A percentile compares a stretch with the other conserved stretches of the same genome.
phyloP scores from a whole-genome alignment of 1,284 basidiomycete genomes.

The Tilletia indica region DNA sequence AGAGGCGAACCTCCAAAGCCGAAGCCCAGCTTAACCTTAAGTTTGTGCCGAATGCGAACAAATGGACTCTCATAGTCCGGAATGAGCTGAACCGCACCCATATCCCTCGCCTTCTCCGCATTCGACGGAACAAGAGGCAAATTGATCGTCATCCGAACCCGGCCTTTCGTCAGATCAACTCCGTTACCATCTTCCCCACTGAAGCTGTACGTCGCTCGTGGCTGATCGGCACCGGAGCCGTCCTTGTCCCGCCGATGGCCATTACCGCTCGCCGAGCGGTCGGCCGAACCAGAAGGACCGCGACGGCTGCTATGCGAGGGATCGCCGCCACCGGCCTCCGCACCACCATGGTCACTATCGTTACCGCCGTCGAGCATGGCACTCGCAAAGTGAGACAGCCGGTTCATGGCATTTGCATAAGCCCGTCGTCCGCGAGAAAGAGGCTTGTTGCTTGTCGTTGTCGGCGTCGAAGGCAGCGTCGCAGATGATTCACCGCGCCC shows the following conservation, averaged over 20 bases:
- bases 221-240: conserved; percentile 23
- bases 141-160: conserved; percentile 53
- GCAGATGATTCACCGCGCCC: background rate
- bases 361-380: conserved; percentile 38
- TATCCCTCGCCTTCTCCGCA: conserved; percentile 26
- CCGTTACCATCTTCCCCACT: conserved; percentile 49
- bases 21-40: conserved; percentile 54
- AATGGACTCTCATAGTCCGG: conserved; percentile 54
- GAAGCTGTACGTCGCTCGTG: conserved; percentile 50
- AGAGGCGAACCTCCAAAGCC: conserved; percentile 39
- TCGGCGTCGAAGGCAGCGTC: no score
- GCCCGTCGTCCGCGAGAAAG: conserved; percentile 1
- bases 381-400: conserved; percentile 44
- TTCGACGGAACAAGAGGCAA: conserved; percentile 44
- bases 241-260: conserved; percentile 18
- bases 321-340: background rate
- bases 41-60: conserved; percentile 52
- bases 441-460: background rate
- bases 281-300: background rate
- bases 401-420: conserved; percentile 9
- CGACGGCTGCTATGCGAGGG: background rate
- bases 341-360: conserved; percentile 24
- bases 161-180: conserved; percentile 44
- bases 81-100: conserved; percentile 41
- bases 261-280: background rate